Percentiles rank a stretch among this genome's conserved stretches.
phyloP scores from a whole-genome alignment of 2,329 filamentous ascomycete genomes.

The Cadophora sp. region DNA sequence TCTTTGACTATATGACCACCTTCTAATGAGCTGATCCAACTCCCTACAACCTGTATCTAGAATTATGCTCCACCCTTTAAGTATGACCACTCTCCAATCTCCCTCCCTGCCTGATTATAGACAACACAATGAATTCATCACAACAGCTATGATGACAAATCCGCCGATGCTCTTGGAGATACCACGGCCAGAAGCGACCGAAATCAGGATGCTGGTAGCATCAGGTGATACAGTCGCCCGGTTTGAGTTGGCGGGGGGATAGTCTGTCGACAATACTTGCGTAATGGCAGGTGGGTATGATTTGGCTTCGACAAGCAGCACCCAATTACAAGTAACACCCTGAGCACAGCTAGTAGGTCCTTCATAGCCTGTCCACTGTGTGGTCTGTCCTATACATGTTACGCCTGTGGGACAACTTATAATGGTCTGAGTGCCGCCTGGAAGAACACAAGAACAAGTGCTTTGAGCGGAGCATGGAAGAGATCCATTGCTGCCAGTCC shows the following conservation, averaged over 20 bases:
- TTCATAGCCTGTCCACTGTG: slow-evolving; percentile 8
- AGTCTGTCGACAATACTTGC: neutral
- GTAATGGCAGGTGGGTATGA: neutral
- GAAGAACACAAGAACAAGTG: slow-evolving; percentile 19
- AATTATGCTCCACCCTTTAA: neutral
- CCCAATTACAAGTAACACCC: slow-evolving; percentile 8
- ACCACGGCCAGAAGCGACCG: too few relatives aligned
- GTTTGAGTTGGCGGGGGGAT: too few relatives aligned
- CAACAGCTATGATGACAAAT: neutral
- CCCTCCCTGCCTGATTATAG: neutral
- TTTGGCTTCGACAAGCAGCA: neutral
- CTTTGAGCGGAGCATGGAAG: neutral
- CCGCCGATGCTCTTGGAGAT: too few relatives aligned
- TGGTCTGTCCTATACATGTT: slow-evolving; percentile 5
- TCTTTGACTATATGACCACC: neutral
- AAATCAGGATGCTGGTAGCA: too few relatives aligned
- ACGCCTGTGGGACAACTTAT: neutral
- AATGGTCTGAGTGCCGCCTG: slow-evolving; percentile 9
- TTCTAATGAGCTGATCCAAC: neutral
- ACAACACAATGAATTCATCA: neutral
- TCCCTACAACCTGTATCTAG: neutral
- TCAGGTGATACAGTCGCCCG: neutral
- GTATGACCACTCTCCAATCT: neutral
- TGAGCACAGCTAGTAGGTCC: slow-evolving; percentile 4
- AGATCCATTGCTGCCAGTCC: slow-evolving; percentile 6